Percentiles rank a stretch among this genome's conserved stretches.
These are phyloP conservation scores for Xylaria palmicola DNA, from an alignment of 495 filamentous ascomycete species.

Conservation along the genomic window DNA sequence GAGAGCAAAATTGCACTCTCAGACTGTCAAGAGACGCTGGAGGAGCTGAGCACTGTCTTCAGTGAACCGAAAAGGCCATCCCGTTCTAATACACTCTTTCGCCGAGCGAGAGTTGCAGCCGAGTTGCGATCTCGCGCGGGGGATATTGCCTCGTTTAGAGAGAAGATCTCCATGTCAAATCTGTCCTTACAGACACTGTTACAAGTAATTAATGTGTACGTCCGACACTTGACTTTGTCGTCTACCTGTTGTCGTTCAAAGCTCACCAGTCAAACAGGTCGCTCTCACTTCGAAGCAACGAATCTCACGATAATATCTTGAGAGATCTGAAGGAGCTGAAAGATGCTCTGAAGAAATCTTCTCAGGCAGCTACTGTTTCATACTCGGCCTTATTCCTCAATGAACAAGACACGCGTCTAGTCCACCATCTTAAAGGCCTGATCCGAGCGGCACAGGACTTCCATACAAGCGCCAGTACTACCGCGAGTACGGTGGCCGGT, in stretches of 20 bases:
- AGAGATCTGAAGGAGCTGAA: conserved; percentile 18
- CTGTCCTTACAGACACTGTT: conserved; percentile 18
- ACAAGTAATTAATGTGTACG: conserved; percentile 20
- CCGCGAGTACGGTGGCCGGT: conserved; percentile 13
- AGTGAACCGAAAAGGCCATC: conserved; percentile 9
- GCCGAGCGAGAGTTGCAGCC: conserved; percentile 11
- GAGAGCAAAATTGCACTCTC: conserved; percentile 18
- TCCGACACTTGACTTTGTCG: neutral
- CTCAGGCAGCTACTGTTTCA: conserved; percentile 13
- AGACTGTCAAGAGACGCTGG: conserved; percentile 15
- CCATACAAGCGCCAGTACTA: conserved; percentile 14
- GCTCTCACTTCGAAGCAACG: conserved; percentile 16
- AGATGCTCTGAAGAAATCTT: conserved; percentile 13
- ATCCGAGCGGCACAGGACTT: conserved; percentile 15
- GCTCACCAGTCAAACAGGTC: conserved; percentile 8
- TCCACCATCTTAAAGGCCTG: conserved; percentile 10
- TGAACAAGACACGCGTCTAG: conserved; percentile 8
- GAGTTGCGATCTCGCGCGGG: conserved; percentile 11
- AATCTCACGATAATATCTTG: conserved; percentile 14
- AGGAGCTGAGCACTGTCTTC: conserved; percentile 1
- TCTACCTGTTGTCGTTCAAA: neutral
- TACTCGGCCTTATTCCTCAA: conserved; percentile 18
- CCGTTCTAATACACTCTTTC: conserved; percentile 17
- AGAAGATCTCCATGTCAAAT: conserved; percentile 20
- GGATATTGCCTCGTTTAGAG: conserved; percentile 15